Evolutionary conservation across 805 yeast species (phyloP).

Genomic region (Danielia oregonensis): DNA sequence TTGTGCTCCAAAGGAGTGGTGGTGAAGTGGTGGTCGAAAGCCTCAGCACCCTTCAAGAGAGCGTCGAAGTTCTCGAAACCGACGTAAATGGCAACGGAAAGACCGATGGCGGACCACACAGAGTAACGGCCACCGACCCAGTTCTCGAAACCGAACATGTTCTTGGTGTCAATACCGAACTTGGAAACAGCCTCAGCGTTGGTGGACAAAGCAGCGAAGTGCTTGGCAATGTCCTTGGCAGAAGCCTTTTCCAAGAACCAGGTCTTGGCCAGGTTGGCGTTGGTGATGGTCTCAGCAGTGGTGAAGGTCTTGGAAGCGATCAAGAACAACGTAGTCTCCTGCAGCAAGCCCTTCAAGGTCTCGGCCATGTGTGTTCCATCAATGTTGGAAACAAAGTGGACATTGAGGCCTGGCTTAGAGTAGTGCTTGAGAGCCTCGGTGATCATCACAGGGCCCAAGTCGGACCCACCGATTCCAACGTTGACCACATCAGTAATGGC

Average conservation of each 20-base stretch:
- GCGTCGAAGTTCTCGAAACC: conserved; percentile 92
- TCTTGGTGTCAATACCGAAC: conserved; percentile 95
- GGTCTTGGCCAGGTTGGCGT: conserved; percentile 89
- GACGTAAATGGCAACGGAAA: conserved; percentile 89
- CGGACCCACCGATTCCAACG: conserved; percentile 99
- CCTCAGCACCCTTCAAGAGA: conserved; percentile 96
- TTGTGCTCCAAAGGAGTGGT: conserved; percentile 83
- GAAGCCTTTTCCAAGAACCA: conserved; percentile 84
- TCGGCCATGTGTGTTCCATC: conserved; percentile 98
- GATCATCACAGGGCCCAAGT: conserved; percentile 98
- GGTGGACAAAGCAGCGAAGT: conserved; percentile 95
- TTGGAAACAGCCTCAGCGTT: conserved; percentile 86
- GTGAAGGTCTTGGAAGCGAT: conserved; percentile 98
- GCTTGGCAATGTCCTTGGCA: conserved; percentile 85
- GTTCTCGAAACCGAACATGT: conserved; percentile 97
- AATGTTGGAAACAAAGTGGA: conserved; percentile 95
- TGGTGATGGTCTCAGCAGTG: conserved; percentile 96
- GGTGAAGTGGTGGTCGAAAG: conserved; percentile 87
- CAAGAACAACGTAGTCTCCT: conserved; percentile 90
- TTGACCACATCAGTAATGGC: conserved; percentile 90
- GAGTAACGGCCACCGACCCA: conserved; percentile 99
- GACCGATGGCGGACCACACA: conserved; percentile 99
- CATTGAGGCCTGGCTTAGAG: conserved; percentile 66
- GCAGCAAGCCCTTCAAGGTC: conserved; percentile 68
- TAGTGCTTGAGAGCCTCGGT: conserved; percentile 96